Evolutionary conservation across 1,284 basidiomycete genomes (phyloP), one percentile per base, ranked within the genome.

Genomic region (Cystobasidium pallidum): DNA sequence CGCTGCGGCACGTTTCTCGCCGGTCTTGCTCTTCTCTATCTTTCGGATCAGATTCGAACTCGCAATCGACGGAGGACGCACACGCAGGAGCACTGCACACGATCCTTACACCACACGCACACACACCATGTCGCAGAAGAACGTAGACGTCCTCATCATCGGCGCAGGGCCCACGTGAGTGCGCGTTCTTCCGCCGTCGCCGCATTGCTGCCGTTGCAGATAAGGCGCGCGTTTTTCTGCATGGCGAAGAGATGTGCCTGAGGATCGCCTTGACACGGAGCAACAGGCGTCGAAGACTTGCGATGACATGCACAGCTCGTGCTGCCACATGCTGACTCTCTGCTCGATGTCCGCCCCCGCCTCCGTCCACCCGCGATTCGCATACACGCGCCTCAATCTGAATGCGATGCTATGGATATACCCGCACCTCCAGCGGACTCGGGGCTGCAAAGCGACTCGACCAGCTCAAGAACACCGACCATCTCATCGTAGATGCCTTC

Each of bases 361-460:
- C 43, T 19, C n/a, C 43, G 43, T 17, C 15, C 26, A 11, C 39
- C 15, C 39, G 39, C 28, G 32, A 6, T 21, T 11, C 32, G 2
- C 47, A 13, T 21, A 70, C 52, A 28, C 57, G 73, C 75, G 74
- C 61, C 80, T 76, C 32, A 21, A 47, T 32, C 10, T 17, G 51
- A 17, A 17, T 39, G 15, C 57, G 6, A 39, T 17, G 6, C 19
- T 8, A 13, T 6, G 19, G 30, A n/a, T 4, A 61, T n/a, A 7
- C n/a, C 2, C 43, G n/a, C 15, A 8, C 7, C 24, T 26, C 41
- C 77, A 85, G 84, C 67, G 84, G 84, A 75, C 80, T 85, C 21
- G 84, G 84, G 66, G 84, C 84, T 54, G 83, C 84, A 39, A 84
- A 84, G 75, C 83, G 84, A 66, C 81, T 84, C 28, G 73, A 85